Evolutionary conservation across 2,329 filamentous ascomycete genomes (phyloP).

Genomic region (Zymoseptoria crescenta): DNA sequence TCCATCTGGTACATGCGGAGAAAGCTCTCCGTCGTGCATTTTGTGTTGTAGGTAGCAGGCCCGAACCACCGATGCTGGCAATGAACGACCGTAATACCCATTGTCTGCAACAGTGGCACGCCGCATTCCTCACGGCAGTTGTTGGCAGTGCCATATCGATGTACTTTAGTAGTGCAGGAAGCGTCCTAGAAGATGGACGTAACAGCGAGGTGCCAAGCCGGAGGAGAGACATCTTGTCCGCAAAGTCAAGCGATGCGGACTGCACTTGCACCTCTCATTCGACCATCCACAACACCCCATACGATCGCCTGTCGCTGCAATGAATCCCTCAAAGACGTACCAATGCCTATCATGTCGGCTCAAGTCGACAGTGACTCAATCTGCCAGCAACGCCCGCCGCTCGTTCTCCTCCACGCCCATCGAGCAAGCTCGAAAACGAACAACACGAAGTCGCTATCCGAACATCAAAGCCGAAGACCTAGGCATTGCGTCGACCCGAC

Average conservation of each 20-base stretch:
- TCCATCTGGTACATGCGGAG: slow-evolving; percentile 9
- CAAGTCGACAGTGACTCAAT: slow-evolving; percentile 12
- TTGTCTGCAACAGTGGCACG: slow-evolving; percentile 20
- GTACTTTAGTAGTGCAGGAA: background rate
- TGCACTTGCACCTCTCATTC: background rate
- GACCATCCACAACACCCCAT: background rate
- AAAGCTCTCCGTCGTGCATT: slow-evolving; percentile 17
- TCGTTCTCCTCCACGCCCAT: slow-evolving; percentile 37
- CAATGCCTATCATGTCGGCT: slow-evolving; percentile 29
- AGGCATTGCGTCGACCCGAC: slow-evolving; percentile 11
- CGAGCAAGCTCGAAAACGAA: slow-evolving; percentile 32
- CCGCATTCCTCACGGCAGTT: slow-evolving; percentile 7
- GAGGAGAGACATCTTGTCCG: background rate
- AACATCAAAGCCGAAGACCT: slow-evolving; percentile 38
- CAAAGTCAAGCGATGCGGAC: no score
- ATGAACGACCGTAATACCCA: slow-evolving; percentile 26
- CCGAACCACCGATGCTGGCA: slow-evolving; percentile 20
- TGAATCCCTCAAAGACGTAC: slow-evolving; percentile 23
- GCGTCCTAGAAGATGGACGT: background rate
- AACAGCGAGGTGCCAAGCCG: slow-evolving; percentile 4
- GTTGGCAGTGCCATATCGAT: slow-evolving; percentile 12
- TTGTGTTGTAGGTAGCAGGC: slow-evolving; percentile 4
- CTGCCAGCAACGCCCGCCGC: slow-evolving; percentile 23
- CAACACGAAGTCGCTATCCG: slow-evolving; percentile 26
- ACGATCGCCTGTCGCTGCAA: slow-evolving; percentile 5